Percentiles rank a stretch among this genome's conserved stretches.
Conservation (phyloP, 2,329 filamentous ascomycete genomes). For the Hyphodiscus sp. region DNA sequence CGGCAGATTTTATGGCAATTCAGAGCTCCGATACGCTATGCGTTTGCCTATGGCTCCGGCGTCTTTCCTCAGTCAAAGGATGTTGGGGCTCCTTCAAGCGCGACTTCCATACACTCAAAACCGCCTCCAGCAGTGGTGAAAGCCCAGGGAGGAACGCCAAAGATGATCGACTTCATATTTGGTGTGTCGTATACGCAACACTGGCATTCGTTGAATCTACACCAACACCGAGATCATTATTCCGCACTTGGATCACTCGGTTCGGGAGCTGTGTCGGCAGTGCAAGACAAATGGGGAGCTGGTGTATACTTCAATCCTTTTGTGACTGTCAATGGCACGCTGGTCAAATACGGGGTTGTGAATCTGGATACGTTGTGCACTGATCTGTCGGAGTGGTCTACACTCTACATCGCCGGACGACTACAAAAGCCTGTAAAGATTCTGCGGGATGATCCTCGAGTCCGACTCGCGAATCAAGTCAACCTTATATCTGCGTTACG, state of each 20-base stretch:
- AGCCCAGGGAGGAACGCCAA: constrained; percentile 79
- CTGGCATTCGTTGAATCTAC: constrained; percentile 91
- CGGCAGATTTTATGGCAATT: constrained; percentile 88
- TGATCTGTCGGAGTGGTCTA: constrained; percentile 88
- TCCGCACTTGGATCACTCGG: constrained; percentile 77
- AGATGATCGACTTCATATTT: constrained; percentile 99
- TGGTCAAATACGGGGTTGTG: constrained; percentile 98
- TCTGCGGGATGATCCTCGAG: constrained; percentile 82
- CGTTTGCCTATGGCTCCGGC: constrained; percentile 94
- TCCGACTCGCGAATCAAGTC: constrained; percentile 90
- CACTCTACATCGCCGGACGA: constrained; percentile 89
- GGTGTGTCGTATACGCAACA: constrained; percentile 92
- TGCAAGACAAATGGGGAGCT: constrained; percentile 84
- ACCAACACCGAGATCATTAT: constrained; percentile 87
- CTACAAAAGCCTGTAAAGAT: constrained; percentile 98
- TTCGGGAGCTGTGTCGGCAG: constrained; percentile 74
- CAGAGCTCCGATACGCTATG: constrained; percentile 87
- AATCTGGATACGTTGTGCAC: constrained; percentile 83
- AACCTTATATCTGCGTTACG: constrained; percentile 90
- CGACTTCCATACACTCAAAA: constrained; percentile 67
- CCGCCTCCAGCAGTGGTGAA: constrained; percentile 74
- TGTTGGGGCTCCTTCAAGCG: constrained; percentile 45
- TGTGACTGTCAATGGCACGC: constrained; percentile 85
- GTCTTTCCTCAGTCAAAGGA: constrained; percentile 74
- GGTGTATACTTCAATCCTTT: constrained; percentile 98